Evolutionary conservation across 345 rosid species (phyloP).

Genomic region (Camelina laxa): DNA sequence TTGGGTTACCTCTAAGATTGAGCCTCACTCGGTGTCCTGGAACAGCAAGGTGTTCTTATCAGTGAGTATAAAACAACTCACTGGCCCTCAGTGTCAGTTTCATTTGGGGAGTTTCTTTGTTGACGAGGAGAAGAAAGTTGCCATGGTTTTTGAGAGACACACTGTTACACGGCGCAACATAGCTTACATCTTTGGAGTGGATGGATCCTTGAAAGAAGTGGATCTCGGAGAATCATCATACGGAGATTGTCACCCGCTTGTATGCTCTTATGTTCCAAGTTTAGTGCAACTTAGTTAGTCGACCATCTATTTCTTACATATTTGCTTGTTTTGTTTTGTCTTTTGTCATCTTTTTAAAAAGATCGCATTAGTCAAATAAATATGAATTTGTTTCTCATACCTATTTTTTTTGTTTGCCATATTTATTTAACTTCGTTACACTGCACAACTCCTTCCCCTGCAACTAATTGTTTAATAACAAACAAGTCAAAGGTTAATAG

Average conservation of each 20-base stretch:
- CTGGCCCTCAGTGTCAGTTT: background rate
- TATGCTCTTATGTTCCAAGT: background rate
- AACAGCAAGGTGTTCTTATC: background rate
- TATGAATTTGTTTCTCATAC: no score
- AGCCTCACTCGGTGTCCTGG: background rate
- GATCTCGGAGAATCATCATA: background rate
- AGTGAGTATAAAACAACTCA: background rate
- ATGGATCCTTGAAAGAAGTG: background rate
- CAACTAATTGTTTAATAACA: no score
- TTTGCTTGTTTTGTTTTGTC: background rate
- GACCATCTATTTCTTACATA: background rate
- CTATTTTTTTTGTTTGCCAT: no score
- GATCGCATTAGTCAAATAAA: no score
- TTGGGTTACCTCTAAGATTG: background rate
- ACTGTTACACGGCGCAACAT: background rate
- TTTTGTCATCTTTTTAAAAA: no score
- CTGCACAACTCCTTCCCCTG: no score
- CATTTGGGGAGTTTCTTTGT: background rate
- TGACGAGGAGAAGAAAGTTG: conserved; percentile 3
- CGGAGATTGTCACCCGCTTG: background rate
- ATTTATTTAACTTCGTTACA: no score
- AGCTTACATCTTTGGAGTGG: background rate
- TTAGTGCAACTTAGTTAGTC: background rate
- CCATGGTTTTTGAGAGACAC: background rate
- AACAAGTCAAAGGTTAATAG: no score